A percentile compares a stretch with the other conserved stretches of the same genome.
Conservation (phyloP, 345 rosid species). For the Streptanthus diversifolius region DNA sequence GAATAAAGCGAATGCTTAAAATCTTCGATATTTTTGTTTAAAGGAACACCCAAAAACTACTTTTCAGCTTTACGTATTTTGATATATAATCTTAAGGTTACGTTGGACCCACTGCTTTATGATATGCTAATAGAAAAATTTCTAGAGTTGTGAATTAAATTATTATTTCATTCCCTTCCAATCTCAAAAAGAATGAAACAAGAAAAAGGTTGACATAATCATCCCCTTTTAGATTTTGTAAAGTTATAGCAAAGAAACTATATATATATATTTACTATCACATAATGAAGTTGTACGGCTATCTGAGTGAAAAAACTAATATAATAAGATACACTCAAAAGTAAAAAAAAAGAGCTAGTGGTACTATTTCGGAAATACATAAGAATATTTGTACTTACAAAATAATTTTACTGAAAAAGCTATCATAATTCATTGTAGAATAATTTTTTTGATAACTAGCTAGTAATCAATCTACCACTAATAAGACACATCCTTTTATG, state of each 20-base stretch:
- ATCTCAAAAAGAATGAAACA: slow-evolving; percentile 23
- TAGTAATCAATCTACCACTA: neutral
- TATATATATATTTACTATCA: slow-evolving; percentile 4
- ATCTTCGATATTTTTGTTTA: slow-evolving; percentile 14
- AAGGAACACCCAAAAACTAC: slow-evolving; percentile 32
- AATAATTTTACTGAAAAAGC: neutral
- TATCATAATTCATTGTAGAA: neutral
- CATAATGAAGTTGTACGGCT: slow-evolving; percentile 15
- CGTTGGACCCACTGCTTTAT: slow-evolving; percentile 32
- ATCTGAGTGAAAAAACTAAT: neutral
- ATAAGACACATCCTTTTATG: neutral
- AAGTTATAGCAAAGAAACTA: slow-evolving; percentile 19
- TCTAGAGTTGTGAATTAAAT: slow-evolving; percentile 31
- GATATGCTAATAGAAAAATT: slow-evolving; percentile 34
- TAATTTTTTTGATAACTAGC: neutral
- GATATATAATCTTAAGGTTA: slow-evolving; percentile 16
- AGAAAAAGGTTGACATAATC: slow-evolving; percentile 33
- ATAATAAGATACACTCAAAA: neutral
- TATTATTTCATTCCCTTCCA: slow-evolving; percentile 24
- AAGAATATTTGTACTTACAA: neutral
- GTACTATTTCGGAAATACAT: neutral
- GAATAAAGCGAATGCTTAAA: slow-evolving; percentile 28
- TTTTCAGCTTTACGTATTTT: slow-evolving; percentile 23
- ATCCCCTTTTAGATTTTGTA: slow-evolving; percentile 28
- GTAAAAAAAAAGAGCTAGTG: neutral